Conservation (phyloP, 345 rosid species). For the Isatis tinctoria region DNA sequence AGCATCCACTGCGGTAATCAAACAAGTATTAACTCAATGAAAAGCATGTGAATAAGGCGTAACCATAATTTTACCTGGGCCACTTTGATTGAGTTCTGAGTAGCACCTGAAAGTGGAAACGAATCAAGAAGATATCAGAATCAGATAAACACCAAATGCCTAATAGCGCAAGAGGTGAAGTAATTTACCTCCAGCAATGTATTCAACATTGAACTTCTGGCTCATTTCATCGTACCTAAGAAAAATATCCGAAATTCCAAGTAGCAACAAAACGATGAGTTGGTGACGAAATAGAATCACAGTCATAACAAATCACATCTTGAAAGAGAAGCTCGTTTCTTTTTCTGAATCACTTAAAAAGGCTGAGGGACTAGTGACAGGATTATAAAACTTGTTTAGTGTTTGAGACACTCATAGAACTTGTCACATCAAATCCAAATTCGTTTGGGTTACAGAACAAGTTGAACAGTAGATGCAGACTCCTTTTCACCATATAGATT, state of each 20-base stretch:
- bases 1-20: constrained; percentile 78
- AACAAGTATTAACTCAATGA: neutral
- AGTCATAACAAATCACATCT: too few species aligned
- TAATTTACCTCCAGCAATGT: constrained; percentile 37
- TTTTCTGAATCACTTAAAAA: neutral
- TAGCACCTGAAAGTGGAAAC: constrained; percentile 29
- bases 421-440: neutral
- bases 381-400: neutral
- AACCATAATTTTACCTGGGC: constrained; percentile 55
- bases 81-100: constrained; percentile 92
- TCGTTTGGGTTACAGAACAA: neutral
- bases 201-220: constrained; percentile 27
- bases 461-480: neutral
- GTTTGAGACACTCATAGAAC: neutral
- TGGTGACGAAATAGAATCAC: neutral
- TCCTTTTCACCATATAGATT: neutral
- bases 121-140: neutral
- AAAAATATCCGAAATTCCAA: neutral
- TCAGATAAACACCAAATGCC: neutral
- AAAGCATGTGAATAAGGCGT: neutral
- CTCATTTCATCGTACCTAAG: constrained; percentile 37
- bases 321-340: neutral
- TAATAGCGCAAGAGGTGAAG: neutral
- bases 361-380: neutral
- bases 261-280: neutral